Percentiles rank a stretch among this genome's conserved stretches.
Conservation (phyloP, 805 yeast species). For the Metschnikowia shivogae region DNA sequence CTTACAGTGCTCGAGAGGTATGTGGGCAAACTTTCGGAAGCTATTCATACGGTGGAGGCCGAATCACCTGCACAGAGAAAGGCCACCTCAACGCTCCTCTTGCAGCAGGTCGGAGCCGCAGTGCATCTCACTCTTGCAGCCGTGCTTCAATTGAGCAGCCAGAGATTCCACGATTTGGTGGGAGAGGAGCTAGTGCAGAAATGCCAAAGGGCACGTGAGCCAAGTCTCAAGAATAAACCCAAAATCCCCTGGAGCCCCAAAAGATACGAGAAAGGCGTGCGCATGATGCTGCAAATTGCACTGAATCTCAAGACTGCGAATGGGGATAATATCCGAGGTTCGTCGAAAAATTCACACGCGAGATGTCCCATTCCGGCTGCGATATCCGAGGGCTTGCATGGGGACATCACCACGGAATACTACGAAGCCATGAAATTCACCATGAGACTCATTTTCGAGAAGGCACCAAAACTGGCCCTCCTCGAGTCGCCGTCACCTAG, state of each 20-base stretch:
- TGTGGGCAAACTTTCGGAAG: neutral
- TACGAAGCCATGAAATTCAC: constrained; percentile 1
- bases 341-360: neutral
- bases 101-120: constrained; percentile 2
- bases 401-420: constrained; percentile 12
- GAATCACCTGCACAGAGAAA: neutral
- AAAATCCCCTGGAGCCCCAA: neutral
- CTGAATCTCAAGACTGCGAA: neutral
- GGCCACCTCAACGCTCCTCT: neutral
- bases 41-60: neutral
- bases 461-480: no score
- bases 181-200: constrained; percentile 1
- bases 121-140: neutral
- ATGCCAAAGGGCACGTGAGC: neutral
- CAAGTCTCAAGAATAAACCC: neutral
- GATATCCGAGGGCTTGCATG: constrained; percentile 1
- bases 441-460: constrained; percentile 2
- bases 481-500: no score
- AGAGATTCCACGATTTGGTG: neutral
- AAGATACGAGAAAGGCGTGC: neutral
- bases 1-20: neutral
- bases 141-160: neutral
- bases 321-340: neutral
- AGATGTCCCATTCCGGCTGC: neutral
- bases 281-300: constrained; percentile 2